Evolutionary conservation across 2,329 filamentous ascomycete species (phyloP).

Genomic region (Fusarium poae): DNA sequence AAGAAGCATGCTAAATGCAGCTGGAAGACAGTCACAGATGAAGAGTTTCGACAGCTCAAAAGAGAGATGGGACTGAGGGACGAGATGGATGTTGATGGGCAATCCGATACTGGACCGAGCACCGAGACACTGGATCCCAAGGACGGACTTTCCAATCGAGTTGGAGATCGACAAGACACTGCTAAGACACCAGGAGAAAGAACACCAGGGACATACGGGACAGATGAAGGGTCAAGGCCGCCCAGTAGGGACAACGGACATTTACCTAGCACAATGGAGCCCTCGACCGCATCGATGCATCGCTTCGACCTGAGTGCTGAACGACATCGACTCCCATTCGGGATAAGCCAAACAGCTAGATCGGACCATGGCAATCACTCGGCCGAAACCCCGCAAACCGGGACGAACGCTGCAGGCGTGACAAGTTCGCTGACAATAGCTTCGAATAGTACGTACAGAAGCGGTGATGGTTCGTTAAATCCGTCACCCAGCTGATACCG

Average conservation of each 20-base stretch:
- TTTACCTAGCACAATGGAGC: conserved; percentile 40
- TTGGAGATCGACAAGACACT: conserved; percentile 34
- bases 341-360: conserved; percentile 15
- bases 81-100: conserved; percentile 34
- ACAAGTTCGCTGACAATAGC: conserved; percentile 19
- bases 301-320: conserved; percentile 43
- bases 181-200: conserved; percentile 37
- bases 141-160: conserved; percentile 19
- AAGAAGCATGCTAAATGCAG: conserved; percentile 91
- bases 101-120: conserved; percentile 30
- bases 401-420: conserved; percentile 12
- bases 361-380: conserved; percentile 31
- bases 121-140: conserved; percentile 32
- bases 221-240: conserved; percentile 39
- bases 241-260: conserved; percentile 43
- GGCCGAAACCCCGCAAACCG: conserved; percentile 24
- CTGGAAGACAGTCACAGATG: conserved; percentile 84
- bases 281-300: conserved; percentile 37
- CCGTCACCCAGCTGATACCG: conserved; percentile 40
- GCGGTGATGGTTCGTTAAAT: conserved; percentile 38
- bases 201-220: conserved; percentile 39
- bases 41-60: conserved; percentile 65
- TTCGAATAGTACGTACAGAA: conserved; percentile 33
- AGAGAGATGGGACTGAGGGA: conserved; percentile 47
- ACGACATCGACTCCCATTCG: conserved; percentile 41